Conservation (phyloP, 2,329 filamentous ascomycete genomes). For the Pestalotiopsis sp. region DNA sequence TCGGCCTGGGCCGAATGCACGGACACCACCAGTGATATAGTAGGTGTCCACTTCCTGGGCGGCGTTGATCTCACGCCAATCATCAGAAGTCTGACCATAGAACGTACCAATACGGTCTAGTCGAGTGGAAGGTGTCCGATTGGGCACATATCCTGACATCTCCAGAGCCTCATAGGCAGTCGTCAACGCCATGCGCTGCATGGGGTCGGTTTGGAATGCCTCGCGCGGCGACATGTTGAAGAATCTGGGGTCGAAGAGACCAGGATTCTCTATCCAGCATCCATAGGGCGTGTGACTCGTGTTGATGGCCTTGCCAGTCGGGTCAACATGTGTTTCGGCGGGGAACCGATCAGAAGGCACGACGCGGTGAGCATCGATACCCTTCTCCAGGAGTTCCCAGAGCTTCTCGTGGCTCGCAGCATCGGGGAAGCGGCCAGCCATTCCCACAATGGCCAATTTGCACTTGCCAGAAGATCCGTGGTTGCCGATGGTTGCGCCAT, state of each 20-base stretch:
- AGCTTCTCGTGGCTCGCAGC: constrained; percentile 71
- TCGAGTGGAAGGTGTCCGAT: constrained; percentile 72
- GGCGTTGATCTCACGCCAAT: constrained; percentile 77
- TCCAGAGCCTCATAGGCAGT: constrained; percentile 83
- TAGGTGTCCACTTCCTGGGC: constrained; percentile 67
- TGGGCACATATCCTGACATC: constrained; percentile 76
- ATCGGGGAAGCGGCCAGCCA: constrained; percentile 77
- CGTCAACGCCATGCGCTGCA: constrained; percentile 75
- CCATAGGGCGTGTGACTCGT: constrained; percentile 77
- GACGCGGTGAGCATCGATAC: constrained; percentile 72
- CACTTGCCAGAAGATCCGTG: constrained; percentile 52
- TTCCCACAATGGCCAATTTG: constrained; percentile 85
- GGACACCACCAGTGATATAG: constrained; percentile 51
- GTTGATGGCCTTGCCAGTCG: constrained; percentile 73
- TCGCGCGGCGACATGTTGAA: constrained; percentile 88
- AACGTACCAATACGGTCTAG: constrained; percentile 67
- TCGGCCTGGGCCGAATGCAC: constrained; percentile 55
- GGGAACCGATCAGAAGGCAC: constrained; percentile 75
- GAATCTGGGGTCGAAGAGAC: constrained; percentile 79
- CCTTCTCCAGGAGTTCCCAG: constrained; percentile 75
- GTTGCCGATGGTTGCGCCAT: constrained; percentile 42
- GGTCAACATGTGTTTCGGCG: constrained; percentile 70
- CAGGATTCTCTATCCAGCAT: constrained; percentile 75
- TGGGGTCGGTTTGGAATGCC: constrained; percentile 79
- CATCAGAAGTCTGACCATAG: constrained; percentile 77